Evolutionary conservation across 208 protist genomes (phyloP).

Genomic region (Phytomonas serpens): DNA sequence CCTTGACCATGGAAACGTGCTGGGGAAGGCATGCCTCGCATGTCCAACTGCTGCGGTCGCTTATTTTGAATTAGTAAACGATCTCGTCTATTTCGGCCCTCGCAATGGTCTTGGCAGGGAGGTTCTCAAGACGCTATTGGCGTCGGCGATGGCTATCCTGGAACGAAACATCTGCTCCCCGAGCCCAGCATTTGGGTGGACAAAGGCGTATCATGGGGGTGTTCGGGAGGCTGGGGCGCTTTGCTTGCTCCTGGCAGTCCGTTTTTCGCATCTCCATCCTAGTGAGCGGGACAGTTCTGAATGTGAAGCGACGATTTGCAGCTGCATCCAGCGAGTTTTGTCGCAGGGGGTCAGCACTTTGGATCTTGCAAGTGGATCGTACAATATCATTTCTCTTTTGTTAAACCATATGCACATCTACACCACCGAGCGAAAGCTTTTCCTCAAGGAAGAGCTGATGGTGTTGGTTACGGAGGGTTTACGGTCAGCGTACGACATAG

Average conservation of each 20-base stretch:
- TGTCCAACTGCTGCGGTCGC: slow-evolving; percentile 53
- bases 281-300: neutral
- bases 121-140: neutral
- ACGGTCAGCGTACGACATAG: neutral
- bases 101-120: neutral
- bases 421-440: neutral
- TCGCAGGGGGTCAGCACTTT: neutral
- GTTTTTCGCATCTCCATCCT: neutral
- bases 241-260: slow-evolving; percentile 2
- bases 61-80: slow-evolving; percentile 39
- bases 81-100: slow-evolving; percentile 44
- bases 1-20: slow-evolving; percentile 8
- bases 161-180: neutral
- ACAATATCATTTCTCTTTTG: slow-evolving; percentile 13
- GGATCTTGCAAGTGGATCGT: neutral
- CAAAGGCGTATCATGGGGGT: neutral
- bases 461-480: neutral
- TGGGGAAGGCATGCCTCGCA: slow-evolving; percentile 18
- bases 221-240: slow-evolving; percentile 7
- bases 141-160: neutral
- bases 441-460: neutral
- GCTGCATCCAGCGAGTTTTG: neutral
- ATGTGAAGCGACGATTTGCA: neutral
- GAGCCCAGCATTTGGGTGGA: neutral
- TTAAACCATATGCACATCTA: slow-evolving; percentile 14